Base-by-base conservation (phyloP, 192 early-diverging fungal species). In the Piromyces finnis region DNA sequence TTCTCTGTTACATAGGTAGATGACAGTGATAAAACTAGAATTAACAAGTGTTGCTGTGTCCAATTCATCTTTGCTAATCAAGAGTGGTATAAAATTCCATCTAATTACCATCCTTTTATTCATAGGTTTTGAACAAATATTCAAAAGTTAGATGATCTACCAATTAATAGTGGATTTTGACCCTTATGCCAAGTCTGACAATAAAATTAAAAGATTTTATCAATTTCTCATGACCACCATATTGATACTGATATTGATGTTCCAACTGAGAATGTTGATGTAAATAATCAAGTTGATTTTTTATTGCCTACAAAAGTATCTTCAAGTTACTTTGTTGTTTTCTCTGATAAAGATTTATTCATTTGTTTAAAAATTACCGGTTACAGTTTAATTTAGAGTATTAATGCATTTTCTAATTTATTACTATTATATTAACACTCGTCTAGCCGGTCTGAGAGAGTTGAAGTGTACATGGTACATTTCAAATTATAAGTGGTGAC, bases 51-150 rank as follows among this genome's bases (percentile, higher is more conserved):
- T 79, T 88, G 83, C 87, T 87, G 87, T 80, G 87, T 88, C 13
- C 87, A 88, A 84, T 86, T 88, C 82, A 87, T 84, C 87, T 88
- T 87, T 79, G 87, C 87, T 26, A 84, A 87, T n/a, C 87, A 88
- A 88, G 85, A 87, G 87, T 79, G 87, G 87, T 79, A 83, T 88
- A 32, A 86, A 87, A 83, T 88, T 88, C 85, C 87, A 88, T 80
- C 87, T 87, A 16, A 84, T 88, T 51, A 87, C 87, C 12, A 84
- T 88, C 29, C 84, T 88, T 81, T 87, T 87, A 84, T 88, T 88
- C 84, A 84, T 88, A 77, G 87, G 85, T 79, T 88, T 87, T 79
- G 87, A 88, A 83, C 87, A 88, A 84, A 87, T 84, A 68, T 88
- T 88, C 85, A 88, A 88, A 85, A 88, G 87, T 87, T 88, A 59